phyloP scores from a whole-genome alignment of 371 early-diverging fungal species.

The Thermomucor indicae-seudaticae region DNA sequence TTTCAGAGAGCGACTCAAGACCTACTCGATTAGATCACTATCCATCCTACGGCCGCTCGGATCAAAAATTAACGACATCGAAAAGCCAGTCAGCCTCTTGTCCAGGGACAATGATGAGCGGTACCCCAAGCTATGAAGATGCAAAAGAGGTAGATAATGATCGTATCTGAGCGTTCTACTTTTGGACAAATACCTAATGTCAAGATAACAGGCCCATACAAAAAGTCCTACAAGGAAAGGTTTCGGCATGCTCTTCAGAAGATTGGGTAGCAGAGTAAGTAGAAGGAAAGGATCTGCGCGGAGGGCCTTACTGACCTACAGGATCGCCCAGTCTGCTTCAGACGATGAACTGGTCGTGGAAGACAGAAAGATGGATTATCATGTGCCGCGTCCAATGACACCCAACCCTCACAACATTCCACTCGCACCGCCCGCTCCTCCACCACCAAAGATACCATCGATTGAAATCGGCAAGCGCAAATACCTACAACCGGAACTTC shows the following conservation, averaged over 20 bases:
- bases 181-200: too few species aligned
- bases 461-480: slow-evolving; percentile 7
- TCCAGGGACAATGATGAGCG: too few species aligned
- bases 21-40: too few species aligned
- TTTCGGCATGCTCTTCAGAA: not conserved
- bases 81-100: too few species aligned
- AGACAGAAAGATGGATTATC: not conserved
- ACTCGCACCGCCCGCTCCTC: slow-evolving; percentile 18
- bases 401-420: slow-evolving; percentile 18
- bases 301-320: not conserved
- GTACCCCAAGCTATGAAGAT: too few species aligned
- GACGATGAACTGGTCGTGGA: not conserved
- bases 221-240: not conserved
- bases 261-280: not conserved
- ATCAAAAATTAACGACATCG: too few species aligned
- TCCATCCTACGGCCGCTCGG: too few species aligned
- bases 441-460: slow-evolving; percentile 3
- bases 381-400: not conserved
- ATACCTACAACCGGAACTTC: not conserved
- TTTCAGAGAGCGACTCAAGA: too few species aligned
- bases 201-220: too few species aligned
- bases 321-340: not conserved
- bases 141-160: too few species aligned
- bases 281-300: not conserved
- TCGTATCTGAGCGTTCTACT: too few species aligned